Evolutionary conservation across 768 basidiomycete species (phyloP).

Genomic region (Dentipellis fragilis): DNA sequence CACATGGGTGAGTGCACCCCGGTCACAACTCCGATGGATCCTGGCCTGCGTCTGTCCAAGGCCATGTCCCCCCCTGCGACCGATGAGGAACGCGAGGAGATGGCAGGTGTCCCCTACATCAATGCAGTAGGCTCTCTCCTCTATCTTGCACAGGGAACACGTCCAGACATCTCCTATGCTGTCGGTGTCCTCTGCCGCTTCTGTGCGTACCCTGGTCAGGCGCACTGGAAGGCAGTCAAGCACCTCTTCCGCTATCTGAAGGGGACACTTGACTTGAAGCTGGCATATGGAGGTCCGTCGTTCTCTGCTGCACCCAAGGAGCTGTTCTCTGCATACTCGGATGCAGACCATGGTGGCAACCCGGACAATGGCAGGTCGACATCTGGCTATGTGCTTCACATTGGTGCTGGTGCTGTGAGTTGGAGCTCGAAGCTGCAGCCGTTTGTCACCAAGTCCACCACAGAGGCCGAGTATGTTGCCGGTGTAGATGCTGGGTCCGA

Average conservation of each 20-base stretch:
- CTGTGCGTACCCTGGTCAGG: constrained; percentile 18
- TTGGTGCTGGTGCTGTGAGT: constrained; percentile 22
- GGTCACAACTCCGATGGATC: too few relatives aligned
- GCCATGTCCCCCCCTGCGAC: constrained; percentile 1
- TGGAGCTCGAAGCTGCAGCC: constrained; percentile 27
- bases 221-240: constrained; percentile 24
- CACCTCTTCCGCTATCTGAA: constrained; percentile 23
- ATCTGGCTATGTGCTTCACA: constrained; percentile 17
- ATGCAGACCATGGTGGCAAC: constrained; percentile 5
- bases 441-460: constrained; percentile 24
- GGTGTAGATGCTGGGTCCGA: constrained; percentile 16
- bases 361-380: constrained; percentile 5
- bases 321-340: not conserved
- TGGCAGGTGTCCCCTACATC: constrained; percentile 1
- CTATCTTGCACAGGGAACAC: constrained; percentile 14
- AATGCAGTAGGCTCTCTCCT: not conserved
- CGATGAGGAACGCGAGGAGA: not conserved
- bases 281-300: not conserved
- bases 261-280: constrained; percentile 17
- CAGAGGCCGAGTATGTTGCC: constrained; percentile 29
- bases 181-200: constrained; percentile 22
- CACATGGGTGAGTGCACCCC: too few relatives aligned
- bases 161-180: constrained; percentile 26
- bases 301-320: not conserved
- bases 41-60: too few relatives aligned